A percentile compares a stretch with the other conserved stretches of the same genome.
Conservation (phyloP, 805 yeast genomes). For the Monosporozyma servazzii region DNA sequence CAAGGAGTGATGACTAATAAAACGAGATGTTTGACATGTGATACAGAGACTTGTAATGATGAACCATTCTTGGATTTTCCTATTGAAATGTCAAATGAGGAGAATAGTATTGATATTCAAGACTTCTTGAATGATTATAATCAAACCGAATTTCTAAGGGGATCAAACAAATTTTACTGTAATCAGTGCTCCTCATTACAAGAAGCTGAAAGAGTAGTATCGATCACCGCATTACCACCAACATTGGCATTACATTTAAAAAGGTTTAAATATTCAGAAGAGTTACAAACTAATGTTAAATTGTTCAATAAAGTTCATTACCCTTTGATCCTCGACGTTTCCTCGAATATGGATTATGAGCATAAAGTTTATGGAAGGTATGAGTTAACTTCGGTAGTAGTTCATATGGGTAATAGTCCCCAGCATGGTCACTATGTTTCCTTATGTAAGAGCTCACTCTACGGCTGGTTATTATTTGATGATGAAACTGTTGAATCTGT, state of each 20-base stretch:
- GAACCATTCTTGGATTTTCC: constrained; percentile 84
- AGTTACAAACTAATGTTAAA: constrained; percentile 70
- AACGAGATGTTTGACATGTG: constrained; percentile 85
- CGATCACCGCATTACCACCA: constrained; percentile 66
- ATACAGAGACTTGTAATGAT: constrained; percentile 66
- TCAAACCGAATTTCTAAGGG: constrained; percentile 75
- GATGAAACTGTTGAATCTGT: constrained; percentile 91
- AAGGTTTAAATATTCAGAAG: constrained; percentile 86
- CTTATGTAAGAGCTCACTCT: constrained; percentile 62
- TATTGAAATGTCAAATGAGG: constrained; percentile 68
- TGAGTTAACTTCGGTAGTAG: constrained; percentile 77
- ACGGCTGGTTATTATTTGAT: constrained; percentile 89
- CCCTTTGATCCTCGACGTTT: constrained; percentile 61
- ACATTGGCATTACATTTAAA: constrained; percentile 78
- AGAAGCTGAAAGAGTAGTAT: constrained; percentile 88
- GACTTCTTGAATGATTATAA: constrained; percentile 40
- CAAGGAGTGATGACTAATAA: constrained; percentile 82
- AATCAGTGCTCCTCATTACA: constrained; percentile 84
- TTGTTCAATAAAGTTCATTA: constrained; percentile 78
- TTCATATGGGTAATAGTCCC: constrained; percentile 96
- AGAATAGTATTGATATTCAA: constrained; percentile 58
- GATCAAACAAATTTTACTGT: constrained; percentile 86
- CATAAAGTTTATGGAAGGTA: constrained; percentile 46
- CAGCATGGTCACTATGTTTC: constrained; percentile 95
- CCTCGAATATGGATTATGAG: constrained; percentile 34